A percentile compares a stretch with the other conserved stretches of the same genome.
phyloP scores from a whole-genome alignment of 1,284 basidiomycete species.

The Cerrena zonata region DNA sequence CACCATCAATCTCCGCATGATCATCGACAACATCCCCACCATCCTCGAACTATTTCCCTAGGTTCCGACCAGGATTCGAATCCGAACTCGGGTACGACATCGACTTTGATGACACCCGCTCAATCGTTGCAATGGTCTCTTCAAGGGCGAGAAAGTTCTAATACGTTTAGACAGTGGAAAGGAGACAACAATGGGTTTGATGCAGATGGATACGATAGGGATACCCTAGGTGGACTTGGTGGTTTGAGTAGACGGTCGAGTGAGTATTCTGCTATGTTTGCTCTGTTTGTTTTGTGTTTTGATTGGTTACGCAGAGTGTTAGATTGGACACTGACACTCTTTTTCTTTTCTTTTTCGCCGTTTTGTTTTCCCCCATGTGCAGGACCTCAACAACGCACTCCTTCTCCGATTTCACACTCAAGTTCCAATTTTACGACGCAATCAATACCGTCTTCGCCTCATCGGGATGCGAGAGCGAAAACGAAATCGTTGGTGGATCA shows the following conservation, averaged over 20 bases:
- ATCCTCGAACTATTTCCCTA: no score
- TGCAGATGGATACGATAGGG: not conserved
- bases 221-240: not conserved
- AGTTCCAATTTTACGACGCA: no score
- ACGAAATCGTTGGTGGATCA: not conserved
- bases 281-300: not conserved
- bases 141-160: not conserved
- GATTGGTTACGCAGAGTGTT: not conserved
- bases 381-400: not conserved
- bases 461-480: not conserved
- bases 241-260: not conserved
- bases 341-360: not conserved
- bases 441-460: not conserved
- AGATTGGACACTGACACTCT: not conserved
- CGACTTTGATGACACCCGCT: conserved; percentile 1
- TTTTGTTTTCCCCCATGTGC: not conserved
- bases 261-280: not conserved
- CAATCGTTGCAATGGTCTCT: conserved; percentile 2
- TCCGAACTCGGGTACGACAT: not conserved
- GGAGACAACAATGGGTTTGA: not conserved
- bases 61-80: not conserved
- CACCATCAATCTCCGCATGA: not conserved
- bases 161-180: not conserved
- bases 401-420: no score
- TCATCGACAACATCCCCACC: no score